These are phyloP conservation scores for Fusarium brachygibbosum DNA, from an alignment of 2,329 filamentous ascomycete genomes.

Conservation along the genomic window DNA sequence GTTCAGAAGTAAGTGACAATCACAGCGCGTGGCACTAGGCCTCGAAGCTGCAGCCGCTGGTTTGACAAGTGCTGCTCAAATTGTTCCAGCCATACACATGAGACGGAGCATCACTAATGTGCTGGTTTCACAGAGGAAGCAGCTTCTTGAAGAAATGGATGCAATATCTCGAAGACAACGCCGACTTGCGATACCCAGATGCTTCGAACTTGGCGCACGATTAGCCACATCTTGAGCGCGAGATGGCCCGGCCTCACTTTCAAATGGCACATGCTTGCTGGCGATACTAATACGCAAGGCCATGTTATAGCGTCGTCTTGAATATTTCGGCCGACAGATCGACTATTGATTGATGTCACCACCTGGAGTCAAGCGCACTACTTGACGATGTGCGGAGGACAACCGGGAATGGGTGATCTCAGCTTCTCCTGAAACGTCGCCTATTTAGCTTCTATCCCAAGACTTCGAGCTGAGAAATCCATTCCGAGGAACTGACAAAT, in stretches of 20 bases:
- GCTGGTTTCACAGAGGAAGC: constrained; percentile 73
- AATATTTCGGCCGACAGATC: constrained; percentile 29
- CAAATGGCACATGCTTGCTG: not conserved
- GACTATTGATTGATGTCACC: constrained; percentile 8
- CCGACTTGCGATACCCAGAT: constrained; percentile 91
- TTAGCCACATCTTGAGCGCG: constrained; percentile 16
- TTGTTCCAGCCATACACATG: constrained; percentile 41
- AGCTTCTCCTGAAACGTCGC: constrained; percentile 38
- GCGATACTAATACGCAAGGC: not conserved
- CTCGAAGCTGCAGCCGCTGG: constrained; percentile 23
- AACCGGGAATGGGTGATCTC: constrained; percentile 20
- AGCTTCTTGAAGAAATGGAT: constrained; percentile 92
- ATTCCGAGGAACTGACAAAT: constrained; percentile 23
- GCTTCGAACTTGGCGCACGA: constrained; percentile 56
- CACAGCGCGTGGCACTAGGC: constrained; percentile 18
- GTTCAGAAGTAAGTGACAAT: constrained; percentile 79
- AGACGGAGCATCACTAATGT: constrained; percentile 41
- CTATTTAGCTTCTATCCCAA: constrained; percentile 20
- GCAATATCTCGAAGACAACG: constrained; percentile 88
- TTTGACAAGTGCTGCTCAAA: constrained; percentile 35
- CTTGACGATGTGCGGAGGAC: constrained; percentile 12
- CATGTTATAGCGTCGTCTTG: not conserved
- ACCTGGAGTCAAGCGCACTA: constrained; percentile 5
- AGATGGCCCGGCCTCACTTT: not conserved
- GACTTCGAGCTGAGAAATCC: constrained; percentile 1